phyloP scores from a whole-genome alignment of 768 basidiomycete species.

The Tulasnella sp. region DNA sequence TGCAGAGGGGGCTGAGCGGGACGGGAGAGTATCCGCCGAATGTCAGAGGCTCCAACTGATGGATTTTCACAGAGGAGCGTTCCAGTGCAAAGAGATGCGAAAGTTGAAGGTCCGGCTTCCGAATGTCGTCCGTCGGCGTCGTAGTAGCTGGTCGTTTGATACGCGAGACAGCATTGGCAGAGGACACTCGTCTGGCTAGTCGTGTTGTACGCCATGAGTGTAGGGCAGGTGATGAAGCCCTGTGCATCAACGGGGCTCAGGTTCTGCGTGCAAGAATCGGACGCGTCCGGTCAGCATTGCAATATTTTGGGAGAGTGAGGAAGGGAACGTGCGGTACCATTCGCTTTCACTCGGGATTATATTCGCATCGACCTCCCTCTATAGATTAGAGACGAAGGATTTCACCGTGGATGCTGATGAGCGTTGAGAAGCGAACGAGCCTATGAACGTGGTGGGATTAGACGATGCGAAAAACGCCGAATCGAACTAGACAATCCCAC shows the following conservation, averaged over 20 bases:
- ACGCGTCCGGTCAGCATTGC: neutral
- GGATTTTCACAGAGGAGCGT: neutral
- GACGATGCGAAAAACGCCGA: neutral
- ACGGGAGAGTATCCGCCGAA: neutral
- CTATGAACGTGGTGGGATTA: neutral
- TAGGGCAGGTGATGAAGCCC: conserved; percentile 5
- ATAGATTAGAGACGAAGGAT: neutral
- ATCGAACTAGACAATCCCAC: neutral
- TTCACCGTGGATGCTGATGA: neutral
- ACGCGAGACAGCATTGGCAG: neutral
- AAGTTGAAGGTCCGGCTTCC: neutral
- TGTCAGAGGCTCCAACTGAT: neutral
- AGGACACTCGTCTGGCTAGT: neutral
- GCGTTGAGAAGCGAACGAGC: neutral
- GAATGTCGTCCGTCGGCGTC: neutral
- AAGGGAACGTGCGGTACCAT: neutral
- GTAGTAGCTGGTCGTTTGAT: neutral
- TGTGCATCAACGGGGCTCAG: conserved; percentile 2
- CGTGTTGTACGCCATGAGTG: neutral
- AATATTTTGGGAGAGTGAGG: neutral
- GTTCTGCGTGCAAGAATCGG: neutral
- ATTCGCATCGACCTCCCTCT: neutral
- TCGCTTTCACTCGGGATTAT: neutral
- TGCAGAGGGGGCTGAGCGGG: neutral
- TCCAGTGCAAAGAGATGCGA: neutral